Conservation (phyloP, 179 eudicot species). For the Spinacia oleracea region DNA sequence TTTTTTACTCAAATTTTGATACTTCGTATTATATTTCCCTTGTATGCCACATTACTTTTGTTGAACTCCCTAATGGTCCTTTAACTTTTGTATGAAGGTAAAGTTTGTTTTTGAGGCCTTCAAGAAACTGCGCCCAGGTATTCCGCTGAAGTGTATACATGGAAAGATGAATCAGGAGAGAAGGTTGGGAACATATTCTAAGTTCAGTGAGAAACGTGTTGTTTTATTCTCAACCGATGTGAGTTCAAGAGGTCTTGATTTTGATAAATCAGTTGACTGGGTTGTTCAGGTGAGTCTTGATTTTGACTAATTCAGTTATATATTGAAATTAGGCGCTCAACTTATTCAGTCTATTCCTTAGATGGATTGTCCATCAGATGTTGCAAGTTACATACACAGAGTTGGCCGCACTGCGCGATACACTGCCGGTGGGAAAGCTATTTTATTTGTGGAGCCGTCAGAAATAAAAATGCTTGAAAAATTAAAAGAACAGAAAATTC, state of each 20-base stretch:
- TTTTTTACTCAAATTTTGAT: background rate
- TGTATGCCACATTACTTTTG: background rate
- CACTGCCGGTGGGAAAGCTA: conserved; percentile 62
- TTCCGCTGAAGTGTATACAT: conserved; percentile 82
- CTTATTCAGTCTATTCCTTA: conserved; percentile 28
- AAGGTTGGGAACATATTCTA: conserved; percentile 74
- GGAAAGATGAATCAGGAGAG: conserved; percentile 93
- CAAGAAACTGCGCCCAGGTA: conserved; percentile 86
- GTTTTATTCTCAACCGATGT: conserved; percentile 90
- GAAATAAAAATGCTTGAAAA: conserved; percentile 77
- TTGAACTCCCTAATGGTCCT: conserved; percentile 11
- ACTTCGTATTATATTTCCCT: background rate
- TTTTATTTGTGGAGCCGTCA: conserved; percentile 78
- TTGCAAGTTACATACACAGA: conserved; percentile 82
- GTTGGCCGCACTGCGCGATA: conserved; percentile 99
- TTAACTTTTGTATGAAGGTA: conserved; percentile 43
- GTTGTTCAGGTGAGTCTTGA: conserved; percentile 80
- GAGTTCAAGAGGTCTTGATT: conserved; percentile 89
- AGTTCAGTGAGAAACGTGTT: conserved; percentile 63
- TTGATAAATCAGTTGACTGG: conserved; percentile 85
- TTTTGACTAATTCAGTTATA: background rate
- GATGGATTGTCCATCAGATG: conserved; percentile 96
- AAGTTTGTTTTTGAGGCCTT: conserved; percentile 78
- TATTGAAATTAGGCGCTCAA: background rate
- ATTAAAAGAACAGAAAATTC: conserved; percentile 60